Evolutionary conservation across 805 yeast genomes (phyloP).

Genomic region (Wilhelminamyces savonicus): DNA sequence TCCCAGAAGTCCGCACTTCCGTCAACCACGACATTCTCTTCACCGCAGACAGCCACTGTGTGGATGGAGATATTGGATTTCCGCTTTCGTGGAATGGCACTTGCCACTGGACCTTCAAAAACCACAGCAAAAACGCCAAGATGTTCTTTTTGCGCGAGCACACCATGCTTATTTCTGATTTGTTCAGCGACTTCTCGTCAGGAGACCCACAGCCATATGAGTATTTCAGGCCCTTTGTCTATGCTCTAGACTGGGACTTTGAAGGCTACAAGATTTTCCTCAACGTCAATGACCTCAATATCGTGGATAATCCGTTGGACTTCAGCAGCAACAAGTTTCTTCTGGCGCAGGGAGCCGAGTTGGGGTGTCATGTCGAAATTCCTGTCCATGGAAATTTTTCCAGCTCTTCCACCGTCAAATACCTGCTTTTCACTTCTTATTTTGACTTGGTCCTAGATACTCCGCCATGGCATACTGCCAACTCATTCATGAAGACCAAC

Average conservation of each 20-base stretch:
- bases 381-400: constrained; percentile 56
- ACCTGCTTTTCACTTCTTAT: constrained; percentile 45
- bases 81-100: constrained; percentile 84
- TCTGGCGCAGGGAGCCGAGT: constrained; percentile 59
- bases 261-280: constrained; percentile 53
- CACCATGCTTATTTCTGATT: constrained; percentile 62
- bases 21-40: constrained; percentile 83
- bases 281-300: constrained; percentile 82
- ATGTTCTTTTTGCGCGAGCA: constrained; percentile 79
- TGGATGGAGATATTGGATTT: constrained; percentile 54
- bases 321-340: constrained; percentile 73
- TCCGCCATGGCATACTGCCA: constrained; percentile 89
- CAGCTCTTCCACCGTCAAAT: constrained; percentile 47
- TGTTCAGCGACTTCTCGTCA: constrained; percentile 67
- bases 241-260: constrained; percentile 56
- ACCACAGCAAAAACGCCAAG: constrained; percentile 46
- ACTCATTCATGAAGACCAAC: constrained; percentile 57
- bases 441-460: constrained; percentile 63
- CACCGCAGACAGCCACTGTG: constrained; percentile 49
- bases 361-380: constrained; percentile 42
- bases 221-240: constrained; percentile 65
- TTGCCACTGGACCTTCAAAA: constrained; percentile 60
- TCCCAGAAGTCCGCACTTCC: constrained; percentile 68
- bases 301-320: constrained; percentile 84
- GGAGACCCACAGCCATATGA: constrained; percentile 72